phyloP scores from a whole-genome alignment of 169 alveolate genomes.

The Perkinsus olseni region DNA sequence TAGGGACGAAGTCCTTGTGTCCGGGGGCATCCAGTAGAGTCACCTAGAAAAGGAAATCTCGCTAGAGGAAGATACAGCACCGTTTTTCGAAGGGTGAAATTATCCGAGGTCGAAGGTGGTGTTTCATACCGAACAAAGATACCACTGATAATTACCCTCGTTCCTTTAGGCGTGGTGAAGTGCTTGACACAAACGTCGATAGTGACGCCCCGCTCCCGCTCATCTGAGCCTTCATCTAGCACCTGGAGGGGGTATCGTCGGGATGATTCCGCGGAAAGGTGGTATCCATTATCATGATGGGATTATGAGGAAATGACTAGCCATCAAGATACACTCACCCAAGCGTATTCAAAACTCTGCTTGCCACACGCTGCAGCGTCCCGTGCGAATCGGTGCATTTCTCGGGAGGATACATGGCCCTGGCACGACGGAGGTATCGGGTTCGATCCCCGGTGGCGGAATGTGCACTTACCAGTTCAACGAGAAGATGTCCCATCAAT shows the following conservation, averaged over 20 bases:
- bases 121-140: too few relatives aligned
- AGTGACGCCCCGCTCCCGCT: slow-evolving; percentile 73
- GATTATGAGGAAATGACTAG: neutral
- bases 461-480: slow-evolving; percentile 9
- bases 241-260: neutral
- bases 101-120: too few relatives aligned
- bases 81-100: too few relatives aligned
- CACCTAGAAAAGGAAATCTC: slow-evolving; percentile 42
- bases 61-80: too few relatives aligned
- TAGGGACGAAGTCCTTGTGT: slow-evolving; percentile 84
- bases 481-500: slow-evolving; percentile 64
- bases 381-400: neutral
- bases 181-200: slow-evolving; percentile 67
- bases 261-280: neutral
- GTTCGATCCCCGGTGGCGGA: slow-evolving; percentile 38
- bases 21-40: slow-evolving; percentile 92
- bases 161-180: slow-evolving; percentile 38
- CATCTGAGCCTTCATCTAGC: slow-evolving; percentile 29
- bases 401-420: neutral
- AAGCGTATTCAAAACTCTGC: slow-evolving; percentile 89
- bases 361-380: slow-evolving; percentile 81
- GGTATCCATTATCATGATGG: neutral
- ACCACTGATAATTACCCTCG: neutral
- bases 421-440: neutral
- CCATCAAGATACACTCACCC: slow-evolving; percentile 64